phyloP scores from a whole-genome alignment of 192 early-diverging fungal genomes.

The Coemansia umbellata region DNA sequence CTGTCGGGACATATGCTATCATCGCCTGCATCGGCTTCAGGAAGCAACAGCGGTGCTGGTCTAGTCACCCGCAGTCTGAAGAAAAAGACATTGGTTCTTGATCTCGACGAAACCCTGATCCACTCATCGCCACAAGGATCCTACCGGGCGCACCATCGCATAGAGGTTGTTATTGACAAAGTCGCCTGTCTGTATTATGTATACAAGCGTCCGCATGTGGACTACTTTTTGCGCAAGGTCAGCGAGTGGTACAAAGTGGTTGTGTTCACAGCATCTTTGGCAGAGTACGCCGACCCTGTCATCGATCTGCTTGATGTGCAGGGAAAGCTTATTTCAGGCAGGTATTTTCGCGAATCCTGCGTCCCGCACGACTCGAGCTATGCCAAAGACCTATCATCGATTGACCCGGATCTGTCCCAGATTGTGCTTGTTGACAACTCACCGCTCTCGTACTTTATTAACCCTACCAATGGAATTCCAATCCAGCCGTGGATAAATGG shows the following conservation, averaged over 20 bases:
- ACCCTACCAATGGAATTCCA: slow-evolving; percentile 66
- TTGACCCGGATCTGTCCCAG: slow-evolving; percentile 62
- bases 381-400: slow-evolving; percentile 61
- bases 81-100: slow-evolving; percentile 58
- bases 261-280: slow-evolving; percentile 68
- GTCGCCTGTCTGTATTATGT: slow-evolving; percentile 60
- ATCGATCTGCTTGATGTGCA: slow-evolving; percentile 60
- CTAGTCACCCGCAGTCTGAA: slow-evolving; percentile 13
- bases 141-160: slow-evolving; percentile 57
- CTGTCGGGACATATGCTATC: not conserved
- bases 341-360: slow-evolving; percentile 67
- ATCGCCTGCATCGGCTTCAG: slow-evolving; percentile 15
- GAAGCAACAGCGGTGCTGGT: not conserved
- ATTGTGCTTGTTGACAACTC: slow-evolving; percentile 70
- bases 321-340: slow-evolving; percentile 54
- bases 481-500: slow-evolving; percentile 67
- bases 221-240: slow-evolving; percentile 59
- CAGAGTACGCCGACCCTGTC: slow-evolving; percentile 63
- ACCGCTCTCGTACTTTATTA: slow-evolving; percentile 70
- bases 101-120: slow-evolving; percentile 68
- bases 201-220: slow-evolving; percentile 59
- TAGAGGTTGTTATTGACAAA: slow-evolving; percentile 63
- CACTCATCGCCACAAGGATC: slow-evolving; percentile 59
- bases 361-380: slow-evolving; percentile 60
- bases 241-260: slow-evolving; percentile 65